A percentile compares a stretch with the other conserved stretches of the same genome.
Evolutionary conservation across 163 green algal genomes (phyloP).

Genomic region (Volvox carteri): DNA sequence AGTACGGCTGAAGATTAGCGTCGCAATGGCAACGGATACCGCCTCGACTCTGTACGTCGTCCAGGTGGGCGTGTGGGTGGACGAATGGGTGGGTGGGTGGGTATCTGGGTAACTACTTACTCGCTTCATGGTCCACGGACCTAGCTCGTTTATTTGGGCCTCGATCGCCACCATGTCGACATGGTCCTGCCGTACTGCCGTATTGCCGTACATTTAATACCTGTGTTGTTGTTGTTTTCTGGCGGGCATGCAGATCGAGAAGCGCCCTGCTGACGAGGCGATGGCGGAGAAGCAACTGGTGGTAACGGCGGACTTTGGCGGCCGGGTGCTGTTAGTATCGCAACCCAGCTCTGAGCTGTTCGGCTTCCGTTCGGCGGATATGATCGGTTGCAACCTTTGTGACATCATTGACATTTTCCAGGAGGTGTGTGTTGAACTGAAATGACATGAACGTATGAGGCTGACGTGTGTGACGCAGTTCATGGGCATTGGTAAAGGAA

Average conservation of each 20-base stretch:
- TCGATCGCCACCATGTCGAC: no score
- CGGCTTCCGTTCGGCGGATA: background rate
- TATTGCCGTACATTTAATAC: background rate
- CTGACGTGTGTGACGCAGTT: no score
- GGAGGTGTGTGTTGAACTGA: constrained; percentile 25
- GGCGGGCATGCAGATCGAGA: constrained; percentile 3
- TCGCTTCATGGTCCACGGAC: no score
- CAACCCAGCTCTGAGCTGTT: constrained; percentile 19
- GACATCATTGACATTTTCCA: constrained; percentile 52
- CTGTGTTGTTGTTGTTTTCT: no score
- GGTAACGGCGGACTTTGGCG: constrained; percentile 15
- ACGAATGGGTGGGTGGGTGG: no score
- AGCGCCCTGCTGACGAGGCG: background rate
- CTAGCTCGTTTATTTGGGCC: no score
- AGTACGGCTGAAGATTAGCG: constrained; percentile 51
- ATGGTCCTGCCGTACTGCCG: background rate
- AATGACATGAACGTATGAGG: no score
- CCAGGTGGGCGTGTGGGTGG: constrained; percentile 28
- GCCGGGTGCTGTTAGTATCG: background rate
- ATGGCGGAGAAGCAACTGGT: constrained; percentile 42
- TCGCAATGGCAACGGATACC: background rate
- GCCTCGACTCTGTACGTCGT: constrained; percentile 22
- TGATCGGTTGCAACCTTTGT: constrained; percentile 28
- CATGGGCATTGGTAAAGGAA: no score
- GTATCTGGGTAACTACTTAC: no score